phyloP scores from a whole-genome alignment of 768 basidiomycete species.

The Paxillus ammoniavirescens region DNA sequence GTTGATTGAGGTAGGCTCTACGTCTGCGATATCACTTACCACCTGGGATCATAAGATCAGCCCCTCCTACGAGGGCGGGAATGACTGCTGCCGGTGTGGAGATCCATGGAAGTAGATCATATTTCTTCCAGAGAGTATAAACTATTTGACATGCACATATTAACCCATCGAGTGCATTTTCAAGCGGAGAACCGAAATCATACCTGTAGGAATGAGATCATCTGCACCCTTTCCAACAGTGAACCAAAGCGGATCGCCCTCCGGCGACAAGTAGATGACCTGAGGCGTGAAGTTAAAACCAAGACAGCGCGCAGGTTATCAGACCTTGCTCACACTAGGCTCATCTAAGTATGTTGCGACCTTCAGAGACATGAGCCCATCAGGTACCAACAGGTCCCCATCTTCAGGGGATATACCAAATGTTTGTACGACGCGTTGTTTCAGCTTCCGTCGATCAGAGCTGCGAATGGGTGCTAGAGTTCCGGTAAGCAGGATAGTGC shows the following conservation, averaged over 20 bases:
- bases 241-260: slow-evolving; percentile 80
- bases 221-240: slow-evolving; percentile 65
- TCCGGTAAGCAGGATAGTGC: neutral
- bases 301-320: neutral
- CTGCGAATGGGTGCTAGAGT: slow-evolving; percentile 59
- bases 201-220: slow-evolving; percentile 70
- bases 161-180: neutral
- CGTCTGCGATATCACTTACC: slow-evolving; percentile 43
- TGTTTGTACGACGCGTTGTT: slow-evolving; percentile 49
- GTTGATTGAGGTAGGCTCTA: neutral
- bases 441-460: slow-evolving; percentile 73
- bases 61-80: slow-evolving; percentile 70
- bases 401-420: slow-evolving; percentile 54
- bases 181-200: neutral
- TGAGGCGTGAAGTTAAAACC: slow-evolving; percentile 23
- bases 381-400: slow-evolving; percentile 71
- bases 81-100: slow-evolving; percentile 71
- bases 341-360: slow-evolving; percentile 64
- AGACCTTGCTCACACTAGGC: slow-evolving; percentile 48
- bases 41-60: slow-evolving; percentile 88
- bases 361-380: slow-evolving; percentile 66
- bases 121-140: slow-evolving; percentile 78
- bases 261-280: slow-evolving; percentile 62
- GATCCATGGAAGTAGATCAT: slow-evolving; percentile 65
- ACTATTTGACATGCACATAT: slow-evolving; percentile 34